A percentile compares a stretch with the other conserved stretches of the same genome.
Evolutionary conservation across 1,139 yeast genomes (phyloP).

Genomic region (Debaryomyces udenii): DNA sequence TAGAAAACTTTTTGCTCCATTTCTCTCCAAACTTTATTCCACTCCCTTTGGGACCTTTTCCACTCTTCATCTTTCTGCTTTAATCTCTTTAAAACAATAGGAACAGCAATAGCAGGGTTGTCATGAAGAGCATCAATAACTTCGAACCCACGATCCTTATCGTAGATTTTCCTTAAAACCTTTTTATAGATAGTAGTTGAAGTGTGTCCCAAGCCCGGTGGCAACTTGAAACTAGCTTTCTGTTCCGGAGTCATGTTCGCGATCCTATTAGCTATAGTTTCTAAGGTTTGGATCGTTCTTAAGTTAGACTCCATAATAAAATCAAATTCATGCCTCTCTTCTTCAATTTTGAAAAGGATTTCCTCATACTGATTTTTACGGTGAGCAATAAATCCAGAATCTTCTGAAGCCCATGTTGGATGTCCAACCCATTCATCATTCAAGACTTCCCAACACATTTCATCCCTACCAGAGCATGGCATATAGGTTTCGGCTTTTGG

Average conservation of each 20-base stretch:
- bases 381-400: constrained; percentile 96
- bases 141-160: constrained; percentile 92
- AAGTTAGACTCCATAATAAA: constrained; percentile 93
- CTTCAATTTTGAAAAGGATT: constrained; percentile 90
- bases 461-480: constrained; percentile 99
- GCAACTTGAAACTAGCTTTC: constrained; percentile 80
- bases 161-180: constrained; percentile 89
- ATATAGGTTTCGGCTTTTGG: constrained; percentile 94
- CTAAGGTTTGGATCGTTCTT: constrained; percentile 92
- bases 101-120: constrained; percentile 93
- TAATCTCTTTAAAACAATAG: constrained; percentile 85
- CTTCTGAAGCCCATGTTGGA: constrained; percentile 99
- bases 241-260: constrained; percentile 93
- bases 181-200: constrained; percentile 90
- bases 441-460: constrained; percentile 98
- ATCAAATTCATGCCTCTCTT: constrained; percentile 96
- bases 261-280: constrained; percentile 91
- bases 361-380: constrained; percentile 97
- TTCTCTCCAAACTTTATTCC: constrained; percentile 99
- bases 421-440: constrained; percentile 99
- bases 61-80: constrained; percentile 99
- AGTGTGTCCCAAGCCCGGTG: constrained; percentile 91
- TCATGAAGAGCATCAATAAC: constrained; percentile 95
- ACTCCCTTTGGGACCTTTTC: constrained; percentile 97
- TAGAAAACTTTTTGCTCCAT: constrained; percentile 93